Evolutionary conservation across 2,329 filamentous ascomycete genomes (phyloP), one percentile per base, ranked within the genome.

Genomic region (Aspergillus fijiensis): DNA sequence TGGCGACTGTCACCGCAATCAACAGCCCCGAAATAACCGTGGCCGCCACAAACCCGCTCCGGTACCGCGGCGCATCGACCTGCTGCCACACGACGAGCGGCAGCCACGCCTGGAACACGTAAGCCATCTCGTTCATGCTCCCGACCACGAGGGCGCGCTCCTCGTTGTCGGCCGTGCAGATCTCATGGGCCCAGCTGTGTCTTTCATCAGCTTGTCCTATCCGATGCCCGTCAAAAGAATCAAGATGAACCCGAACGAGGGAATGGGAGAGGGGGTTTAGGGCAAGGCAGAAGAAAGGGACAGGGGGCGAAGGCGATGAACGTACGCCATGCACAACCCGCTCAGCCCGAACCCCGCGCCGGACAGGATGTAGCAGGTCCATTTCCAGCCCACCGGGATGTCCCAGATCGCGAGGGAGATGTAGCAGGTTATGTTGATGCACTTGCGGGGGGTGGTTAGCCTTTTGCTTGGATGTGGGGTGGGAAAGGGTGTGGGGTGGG

Each of bases 51-150:
- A 82, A 88, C 0, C 87, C 87, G 65, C 88, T 88, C 0, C 64
- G 69, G 42, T 89, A 89, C 49, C 76, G 64, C 0, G 87, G 87
- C 0, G 82, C 84, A 59, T 89, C 85, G 0, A 86, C 79, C 68
- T 87, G 84, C 73, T 86, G 83, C 87, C 87, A 89, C 10, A 89
- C 81, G 9, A 89, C 69, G 33, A 88, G 79, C 6, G 88, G 88
- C 48, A 91, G 70, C 87, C 87, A 90, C 0, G 87, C 85, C 68
- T 90, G 87, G 49, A 91, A 74, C 1, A 89, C 86, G 61, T 89
- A 89, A 0, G 87, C 87, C 76, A 90, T 82, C 69, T 88, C 83
- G 61, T 90, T 90, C 85, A 90, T 90, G 16, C 80, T 76, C 0
- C 80, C 87, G 0, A 87, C 82, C 0, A 90, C 86, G 4, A 91